Base-by-base conservation (phyloP, 78 protist genomes). In the Dictyostelium brefeldianum region DNA sequence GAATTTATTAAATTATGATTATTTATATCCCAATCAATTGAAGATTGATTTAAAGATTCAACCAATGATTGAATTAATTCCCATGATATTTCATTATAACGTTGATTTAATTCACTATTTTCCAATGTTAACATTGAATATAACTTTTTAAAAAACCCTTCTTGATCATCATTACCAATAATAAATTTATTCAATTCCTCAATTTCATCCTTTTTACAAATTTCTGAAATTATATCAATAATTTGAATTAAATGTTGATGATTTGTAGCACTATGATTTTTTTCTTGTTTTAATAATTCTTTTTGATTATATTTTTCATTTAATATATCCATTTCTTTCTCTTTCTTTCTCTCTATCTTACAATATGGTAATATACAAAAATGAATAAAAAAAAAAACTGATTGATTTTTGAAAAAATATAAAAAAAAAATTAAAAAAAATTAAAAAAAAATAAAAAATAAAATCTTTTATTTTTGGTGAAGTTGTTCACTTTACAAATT, bases 71-170 rank as follows among this genome's bases (percentile, higher is more conserved):
- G 67, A 7, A 87, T 78, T 6, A 87, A 62, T 22, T 87, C 93
- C 93, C 93, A 87, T 31, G 69, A 77, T 14, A 87, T 65, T 5
- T 87, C 93, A 65, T 87, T 70, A 41, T 53, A 87, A 1, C 69
- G 1, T 29, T 53, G 43, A 29, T 64, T 14, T 15, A 87, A n/a
- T 9, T 27, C 77, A 27, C 93, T 78, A 46, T 50, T 20, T 59
- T 64, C 31, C 7, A 57, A 11, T 5, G 51, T 31, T 20, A 47
- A 29, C 51, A 51, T 43, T 46, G 17, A 5, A 11, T 15, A 73
- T 73, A 73, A 46, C 41, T 47, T 47, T 73, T 73, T 36, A 46
- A 46, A 73, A 11, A 73, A 73, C 18, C 27, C 79, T n/a, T 47
- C 51, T 46, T n/a, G 14, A 11, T 73, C 79, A 22, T 46, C 46